Evolutionary conservation across 2,329 filamentous ascomycete genomes (phyloP), one percentile per base, ranked within the genome.

Genomic region (Hymenoscyphus fructigenus): DNA sequence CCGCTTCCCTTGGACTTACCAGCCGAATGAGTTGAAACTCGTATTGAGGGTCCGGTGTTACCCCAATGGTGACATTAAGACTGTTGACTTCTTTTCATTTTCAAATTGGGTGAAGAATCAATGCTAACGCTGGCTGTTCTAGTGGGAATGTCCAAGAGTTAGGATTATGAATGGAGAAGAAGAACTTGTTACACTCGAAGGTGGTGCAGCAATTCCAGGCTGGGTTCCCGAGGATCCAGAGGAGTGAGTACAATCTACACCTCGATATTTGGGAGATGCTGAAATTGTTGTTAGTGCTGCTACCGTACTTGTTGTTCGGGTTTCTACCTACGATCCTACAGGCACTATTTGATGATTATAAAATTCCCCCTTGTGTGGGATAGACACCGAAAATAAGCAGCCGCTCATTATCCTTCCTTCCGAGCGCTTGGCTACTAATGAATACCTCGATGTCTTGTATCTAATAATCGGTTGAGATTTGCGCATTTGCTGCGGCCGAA

Each of bases 81-180:
- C 44, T 23, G 44, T 50, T 50, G 20, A 50, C 44, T 50, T 5
- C 6, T 57, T 32, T 6, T n/a, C 3, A 36, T 57, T 14, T 10
- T 57, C 17, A 6, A 23, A 7, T 57, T 57, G 14, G 5, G 14
- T 12, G 20, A 14, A 23, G 28, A 14, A 32, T 17, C 3, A 26
- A 36, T 59, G 12, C 34, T 59, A 41, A 59, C 32, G 26, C 32
- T 15, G n/a, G n/a, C 10, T 26, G 9, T 59, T 28, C 9, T 59
- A 66, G 2, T 75, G 71, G 73, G 59, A 66, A 29, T 69, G 71
- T 65, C 73, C 73, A 12, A 62, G 63, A 20, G 65, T 74, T 2
- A 68, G 60, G 15, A 70, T 74, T 34, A n/a, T 70, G 12, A 58
- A 64, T 34, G 68, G 63, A 3, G 70, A 69, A n/a, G 61, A 67